A percentile compares a stretch with the other conserved stretches of the same genome.
phyloP scores from a whole-genome alignment of 257 asterid genomes.

The Phtheirospermum japonicum region DNA sequence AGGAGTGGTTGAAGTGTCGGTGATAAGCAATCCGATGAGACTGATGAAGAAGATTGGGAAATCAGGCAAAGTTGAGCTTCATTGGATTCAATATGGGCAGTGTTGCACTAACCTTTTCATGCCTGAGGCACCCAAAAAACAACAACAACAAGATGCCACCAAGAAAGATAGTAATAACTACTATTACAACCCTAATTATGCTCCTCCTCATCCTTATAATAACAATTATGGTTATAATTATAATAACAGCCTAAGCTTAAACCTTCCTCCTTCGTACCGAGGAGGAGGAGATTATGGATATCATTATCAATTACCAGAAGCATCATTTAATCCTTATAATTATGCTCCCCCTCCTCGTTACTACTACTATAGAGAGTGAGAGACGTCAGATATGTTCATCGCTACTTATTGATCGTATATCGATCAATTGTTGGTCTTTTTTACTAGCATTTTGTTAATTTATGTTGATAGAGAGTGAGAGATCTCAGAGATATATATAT shows the following conservation, averaged over 20 bases:
- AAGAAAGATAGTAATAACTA: neutral
- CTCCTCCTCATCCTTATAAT: neutral
- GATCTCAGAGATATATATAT: too few species aligned
- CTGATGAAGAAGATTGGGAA: conserved; percentile 27
- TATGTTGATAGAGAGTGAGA: too few species aligned
- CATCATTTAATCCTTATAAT: too few species aligned
- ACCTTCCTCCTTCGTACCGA: neutral
- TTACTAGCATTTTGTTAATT: too few species aligned
- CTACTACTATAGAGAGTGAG: too few species aligned
- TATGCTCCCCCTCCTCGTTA: too few species aligned
- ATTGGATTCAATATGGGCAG: conserved; percentile 36
- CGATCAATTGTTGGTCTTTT: too few species aligned
- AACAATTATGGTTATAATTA: neutral
- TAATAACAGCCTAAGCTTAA: neutral
- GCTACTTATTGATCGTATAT: too few species aligned
- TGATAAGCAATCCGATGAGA: conserved; percentile 12
- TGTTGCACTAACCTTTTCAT: conserved; percentile 31
- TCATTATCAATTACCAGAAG: too few species aligned
- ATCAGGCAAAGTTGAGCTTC: conserved; percentile 15
- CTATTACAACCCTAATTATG: neutral
- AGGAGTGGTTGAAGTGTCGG: conserved; percentile 34
- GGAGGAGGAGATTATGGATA: neutral
- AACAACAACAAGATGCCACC: neutral
- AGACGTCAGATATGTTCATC: too few species aligned
- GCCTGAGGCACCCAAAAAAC: too few species aligned